Evolutionary conservation across 73 alveolate genomes (phyloP).

Genomic region (Stentor coeruleus): DNA sequence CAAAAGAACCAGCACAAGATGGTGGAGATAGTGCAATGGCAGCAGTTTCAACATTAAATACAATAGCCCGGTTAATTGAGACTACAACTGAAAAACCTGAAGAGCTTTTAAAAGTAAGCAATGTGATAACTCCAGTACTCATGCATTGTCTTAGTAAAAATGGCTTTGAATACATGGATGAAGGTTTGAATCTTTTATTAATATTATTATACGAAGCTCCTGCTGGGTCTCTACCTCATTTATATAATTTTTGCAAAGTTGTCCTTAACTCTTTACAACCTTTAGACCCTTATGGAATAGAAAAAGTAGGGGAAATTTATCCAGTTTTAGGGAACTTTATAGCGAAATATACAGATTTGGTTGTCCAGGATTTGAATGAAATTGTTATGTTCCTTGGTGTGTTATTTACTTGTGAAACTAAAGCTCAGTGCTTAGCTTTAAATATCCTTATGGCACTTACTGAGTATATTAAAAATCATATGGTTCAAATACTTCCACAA

Average conservation of each 20-base stretch:
- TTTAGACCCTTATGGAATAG: conserved; percentile 34
- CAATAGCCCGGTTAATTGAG: conserved; percentile 68
- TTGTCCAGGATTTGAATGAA: conserved; percentile 1
- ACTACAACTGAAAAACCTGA: conserved; percentile 39
- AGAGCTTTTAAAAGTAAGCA: conserved; percentile 30
- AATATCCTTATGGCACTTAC: not conserved
- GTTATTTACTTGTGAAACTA: not conserved
- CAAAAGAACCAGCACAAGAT: conserved; percentile 56
- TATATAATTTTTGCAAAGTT: conserved; percentile 61
- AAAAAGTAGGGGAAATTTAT: conserved; percentile 41
- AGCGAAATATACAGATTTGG: conserved; percentile 30
- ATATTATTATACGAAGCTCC: conserved; percentile 31
- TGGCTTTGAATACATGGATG: conserved; percentile 71
- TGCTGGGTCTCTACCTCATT: conserved; percentile 30
- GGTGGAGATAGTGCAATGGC: conserved; percentile 61
- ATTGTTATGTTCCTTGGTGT: not conserved
- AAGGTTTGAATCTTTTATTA: conserved; percentile 39
- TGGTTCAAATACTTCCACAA: not conserved
- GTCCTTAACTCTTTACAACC: conserved; percentile 26
- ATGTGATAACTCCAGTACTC: conserved; percentile 49
- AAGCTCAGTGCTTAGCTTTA: not conserved
- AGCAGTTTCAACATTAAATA: conserved; percentile 73
- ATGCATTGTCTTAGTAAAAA: conserved; percentile 62
- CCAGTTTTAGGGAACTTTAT: conserved; percentile 40
- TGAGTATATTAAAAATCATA: not conserved